phyloP scores from a whole-genome alignment of 129 eudicot species.

The Dittrichia graveolens region DNA sequence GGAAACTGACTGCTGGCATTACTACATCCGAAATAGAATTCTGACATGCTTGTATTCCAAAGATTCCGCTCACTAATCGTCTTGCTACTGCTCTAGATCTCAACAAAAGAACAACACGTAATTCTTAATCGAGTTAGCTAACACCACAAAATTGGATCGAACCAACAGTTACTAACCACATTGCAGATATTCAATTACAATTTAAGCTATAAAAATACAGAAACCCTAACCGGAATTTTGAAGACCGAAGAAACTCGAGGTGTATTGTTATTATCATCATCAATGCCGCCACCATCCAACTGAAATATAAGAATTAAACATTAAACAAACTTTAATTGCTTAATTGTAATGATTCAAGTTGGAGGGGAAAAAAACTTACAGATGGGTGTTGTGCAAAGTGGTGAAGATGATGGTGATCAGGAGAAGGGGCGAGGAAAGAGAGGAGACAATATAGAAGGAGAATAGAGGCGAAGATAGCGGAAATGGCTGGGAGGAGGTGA shows the following conservation, averaged over 20 bases:
- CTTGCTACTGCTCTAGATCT: conserved; percentile 59
- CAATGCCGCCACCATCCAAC: conserved; percentile 26
- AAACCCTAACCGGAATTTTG: conserved; percentile 68
- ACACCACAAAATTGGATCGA: conserved; percentile 37
- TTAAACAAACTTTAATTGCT: not conserved
- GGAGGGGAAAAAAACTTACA: conserved; percentile 26
- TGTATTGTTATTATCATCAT: conserved; percentile 19
- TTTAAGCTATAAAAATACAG: not conserved
- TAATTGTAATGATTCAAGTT: not conserved
- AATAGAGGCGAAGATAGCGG: conserved; percentile 47
- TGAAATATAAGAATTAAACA: conserved; percentile 9
- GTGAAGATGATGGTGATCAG: conserved; percentile 49
- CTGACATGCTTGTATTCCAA: conserved; percentile 61
- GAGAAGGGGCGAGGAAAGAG: conserved; percentile 73
- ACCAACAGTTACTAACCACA: conserved; percentile 15
- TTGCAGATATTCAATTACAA: not conserved
- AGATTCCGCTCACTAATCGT: conserved; percentile 43
- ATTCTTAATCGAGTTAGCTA: conserved; percentile 16
- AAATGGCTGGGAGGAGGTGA: conserved; percentile 44
- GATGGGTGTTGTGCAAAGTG: conserved; percentile 24
- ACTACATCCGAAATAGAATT: conserved; percentile 77
- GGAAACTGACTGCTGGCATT: conserved; percentile 72
- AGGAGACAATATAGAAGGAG: conserved; percentile 56
- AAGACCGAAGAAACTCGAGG: conserved; percentile 28
- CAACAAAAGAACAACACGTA: conserved; percentile 25